Base-by-base conservation (phyloP, 441 rosid species). In the Dalechampia spathulata region DNA sequence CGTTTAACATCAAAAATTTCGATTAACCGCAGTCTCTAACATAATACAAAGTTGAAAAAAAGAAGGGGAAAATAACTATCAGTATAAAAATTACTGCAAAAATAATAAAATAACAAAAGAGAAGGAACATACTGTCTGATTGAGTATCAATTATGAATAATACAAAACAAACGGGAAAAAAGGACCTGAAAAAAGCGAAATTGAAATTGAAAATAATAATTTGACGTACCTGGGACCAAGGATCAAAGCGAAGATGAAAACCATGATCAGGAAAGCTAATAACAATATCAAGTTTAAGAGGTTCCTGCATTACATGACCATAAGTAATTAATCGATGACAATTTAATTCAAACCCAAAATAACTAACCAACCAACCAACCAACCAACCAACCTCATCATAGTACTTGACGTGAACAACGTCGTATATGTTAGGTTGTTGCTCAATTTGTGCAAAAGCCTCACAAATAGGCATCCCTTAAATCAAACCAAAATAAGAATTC, bases 241-340 rank as follows among this genome's bases (percentile, higher is more conserved):
- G 96, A 76, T 92, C 99, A 57, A 92, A 92, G 8, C 97, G 83
- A 34, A 92, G 88, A 65, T 92, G 97, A 73, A 89, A 92, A 4
- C 97, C 99, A 57, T 89, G 97, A 75, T 92, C 97, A 0, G 97
- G 99, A 69, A 89, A 86, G 75, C 97, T 85, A 48, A 86, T 80
- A 26, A 89, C 90, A n/a, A 86, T 74, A 69, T 92, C 99, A 46
- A 86, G 65, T 53, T 89, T 85, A 32, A 92, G 77, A 49, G 99
- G 97, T 68, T 89, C 97, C 97, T 92, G 71, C 46, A 5, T 41
- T 30, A 8, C 8, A 8, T 30, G 34, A n/a, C n/a, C n/a, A n/a
- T 30, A 30, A 30, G 34, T 3, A 30, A 30, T 3, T n/a, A n/a
- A n/a, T n/a, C n/a, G n/a, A n/a, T n/a, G n/a, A n/a, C n/a, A n/a